Conservation (phyloP, 1,139 yeast species). For the Kluyveromyces sp. region DNA sequence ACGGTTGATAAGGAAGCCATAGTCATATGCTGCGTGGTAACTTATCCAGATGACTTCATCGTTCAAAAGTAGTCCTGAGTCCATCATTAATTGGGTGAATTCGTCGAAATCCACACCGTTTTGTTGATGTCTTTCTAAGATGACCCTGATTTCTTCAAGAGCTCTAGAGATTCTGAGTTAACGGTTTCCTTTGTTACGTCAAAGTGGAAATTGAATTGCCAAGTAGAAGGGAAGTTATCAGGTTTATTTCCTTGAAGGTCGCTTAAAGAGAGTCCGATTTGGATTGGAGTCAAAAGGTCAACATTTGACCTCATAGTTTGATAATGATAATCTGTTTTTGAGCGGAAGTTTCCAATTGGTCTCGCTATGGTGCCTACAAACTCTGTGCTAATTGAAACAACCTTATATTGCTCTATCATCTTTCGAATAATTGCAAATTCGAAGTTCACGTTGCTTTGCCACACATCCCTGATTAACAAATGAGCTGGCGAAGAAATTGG, state of each 20-base stretch:
- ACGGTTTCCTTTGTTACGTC: constrained; percentile 76
- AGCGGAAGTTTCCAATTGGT: constrained; percentile 91
- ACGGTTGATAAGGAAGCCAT: constrained; percentile 79
- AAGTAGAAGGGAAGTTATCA: constrained; percentile 65
- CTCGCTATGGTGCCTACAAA: constrained; percentile 95
- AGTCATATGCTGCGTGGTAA: constrained; percentile 90
- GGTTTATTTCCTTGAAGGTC: constrained; percentile 73
- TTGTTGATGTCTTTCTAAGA: constrained; percentile 65
- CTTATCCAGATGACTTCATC: constrained; percentile 78
- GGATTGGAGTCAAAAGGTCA: constrained; percentile 78
- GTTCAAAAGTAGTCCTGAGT: constrained; percentile 77
- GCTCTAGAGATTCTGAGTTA: constrained; percentile 66
- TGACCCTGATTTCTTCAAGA: constrained; percentile 70
- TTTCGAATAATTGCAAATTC: constrained; percentile 72
- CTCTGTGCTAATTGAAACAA: constrained; percentile 78
- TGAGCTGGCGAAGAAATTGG: constrained; percentile 27
- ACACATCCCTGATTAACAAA: constrained; percentile 48
- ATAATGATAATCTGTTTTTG: constrained; percentile 88
- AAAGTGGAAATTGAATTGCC: constrained; percentile 92
- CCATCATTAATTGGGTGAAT: constrained; percentile 78
- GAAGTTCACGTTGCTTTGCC: constrained; percentile 76
- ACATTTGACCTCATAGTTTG: constrained; percentile 90
- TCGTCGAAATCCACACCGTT: constrained; percentile 74
- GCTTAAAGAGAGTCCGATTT: constrained; percentile 77
- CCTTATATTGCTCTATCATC: constrained; percentile 60